Evolutionary conservation across 2,329 filamentous ascomycete genomes (phyloP), one percentile per base, ranked within the genome.

Genomic region (Claviceps sp.): DNA sequence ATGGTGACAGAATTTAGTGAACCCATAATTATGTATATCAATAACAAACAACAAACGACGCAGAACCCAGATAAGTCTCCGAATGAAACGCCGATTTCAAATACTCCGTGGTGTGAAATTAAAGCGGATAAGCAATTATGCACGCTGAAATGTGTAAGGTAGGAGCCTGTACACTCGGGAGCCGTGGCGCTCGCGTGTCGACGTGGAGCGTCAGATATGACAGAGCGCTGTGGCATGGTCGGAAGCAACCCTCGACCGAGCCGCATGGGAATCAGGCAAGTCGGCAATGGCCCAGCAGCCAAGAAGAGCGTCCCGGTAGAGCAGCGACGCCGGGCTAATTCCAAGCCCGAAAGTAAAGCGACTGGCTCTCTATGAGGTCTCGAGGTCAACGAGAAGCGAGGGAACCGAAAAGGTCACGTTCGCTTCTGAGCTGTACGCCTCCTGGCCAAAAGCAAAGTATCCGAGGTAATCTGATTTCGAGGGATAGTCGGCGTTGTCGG

Each of bases 361-460:
- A n/a, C 43, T n/a, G 14, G 16, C 39, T 54, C 19, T 54, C 51
- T 16, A 50, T 42, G 48, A 50, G 6, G 42, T 50, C 43, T 55
- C 45, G 5, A 55, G 8, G 30, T 55, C 49, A 3, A 55, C 30
- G 1, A 43, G 17, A 7, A 55, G 50, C 19, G 26, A 4, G 13
- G 54, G 49, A 39, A 55, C 54, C 14, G 54, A 49, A 56, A 79
- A 76, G 1, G 76, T 79, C 49, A 77, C 74, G 41, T 69, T 70
- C 4, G 60, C 57, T 24, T 59, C 52, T 7, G 70, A 64, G 5
- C 63, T 70, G 61, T 73, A 74, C 0, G 74, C 67, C 59, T 80
- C 76, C 14, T 72, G 71, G 22, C 76, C 76, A 55, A 79, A 73
- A 46, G 68, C 68, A 57, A 78, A 64, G 56, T 76, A 74, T 19